Base-by-base conservation (phyloP, 2,329 filamentous ascomycete species). In the Talaromyces sp. region DNA sequence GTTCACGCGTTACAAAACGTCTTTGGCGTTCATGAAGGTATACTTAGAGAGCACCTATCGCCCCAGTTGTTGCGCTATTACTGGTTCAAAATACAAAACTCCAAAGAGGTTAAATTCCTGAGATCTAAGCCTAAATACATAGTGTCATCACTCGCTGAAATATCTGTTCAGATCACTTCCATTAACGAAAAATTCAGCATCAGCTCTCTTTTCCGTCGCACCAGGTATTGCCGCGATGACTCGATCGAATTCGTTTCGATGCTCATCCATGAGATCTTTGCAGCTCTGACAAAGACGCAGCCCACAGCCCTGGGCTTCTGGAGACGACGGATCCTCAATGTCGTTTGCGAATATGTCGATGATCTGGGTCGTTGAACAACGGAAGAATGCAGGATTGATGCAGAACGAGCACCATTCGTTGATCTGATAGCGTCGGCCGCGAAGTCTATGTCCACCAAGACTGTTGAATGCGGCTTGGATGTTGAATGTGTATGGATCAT, bases 321-420 rank as follows among this genome's bases (percentile, higher is more conserved):
- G 52, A 1, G 66, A 68, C 3, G 41, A 57, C 10, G 59, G 11
- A n/a, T 67, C 3, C 8, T 45, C 63, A 61, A 68, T 52, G 8
- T 68, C 61, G 17, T 68, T 63, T 47, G 64, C 65, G 37, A 66
- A 70, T 13, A 63, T 63, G 45, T 66, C 62, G 0, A 67, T 27
- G 0, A 27, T 22, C n/a, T 73, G 69, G 5, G 57, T 33, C 0
- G 64, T 64, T 5, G 66, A 54, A 61, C 80, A 83, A 22, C 69
- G 69, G 43, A 75, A 77, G 2, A 72, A 73, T 0, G 79, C 81
- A 1, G 78, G 74, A 11, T 70, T 70, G 2, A 75, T 74, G 61
- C 81, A 83, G 1, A 83, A 57, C 3, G 72, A 72, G 67, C 81
- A 83, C 76, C 78, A 82, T 6, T 68, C 19, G 13, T 69, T 70